These are phyloP conservation scores for Pleurotus ostreatus DNA, from an alignment of 768 basidiomycete genomes.

Conservation along the genomic window DNA sequence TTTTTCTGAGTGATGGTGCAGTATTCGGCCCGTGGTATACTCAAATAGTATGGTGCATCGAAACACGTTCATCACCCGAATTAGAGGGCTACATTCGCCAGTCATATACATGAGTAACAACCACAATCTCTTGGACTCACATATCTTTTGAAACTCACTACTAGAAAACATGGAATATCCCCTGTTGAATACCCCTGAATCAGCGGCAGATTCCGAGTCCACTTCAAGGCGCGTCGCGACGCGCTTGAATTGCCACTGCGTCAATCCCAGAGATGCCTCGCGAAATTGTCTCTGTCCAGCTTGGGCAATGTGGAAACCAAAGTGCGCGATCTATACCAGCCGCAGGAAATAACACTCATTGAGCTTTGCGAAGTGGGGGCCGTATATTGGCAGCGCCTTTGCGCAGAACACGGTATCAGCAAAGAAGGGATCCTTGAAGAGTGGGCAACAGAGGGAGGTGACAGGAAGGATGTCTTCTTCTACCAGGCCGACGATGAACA, in stretches of 20 bases:
- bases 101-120: no score
- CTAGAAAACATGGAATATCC: no score
- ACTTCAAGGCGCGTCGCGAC: background rate
- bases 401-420: conserved; percentile 97
- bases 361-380: conserved; percentile 68
- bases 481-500: conserved; percentile 99
- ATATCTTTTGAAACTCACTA: no score
- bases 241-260: background rate
- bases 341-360: conserved; percentile 7
- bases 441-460: conserved; percentile 92
- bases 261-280: conserved; percentile 57
- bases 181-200: no score
- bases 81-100: no score
- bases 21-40: no score
- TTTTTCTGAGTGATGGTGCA: no score
- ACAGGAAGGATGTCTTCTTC: conserved; percentile 99
- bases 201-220: background rate
- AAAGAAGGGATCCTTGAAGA: conserved; percentile 95
- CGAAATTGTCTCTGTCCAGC: conserved; percentile 79
- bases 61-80: no score
- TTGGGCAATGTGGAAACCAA: conserved; percentile 93
- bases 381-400: conserved; percentile 97
- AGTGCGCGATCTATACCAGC: conserved; percentile 45
- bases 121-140: no score
- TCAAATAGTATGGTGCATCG: no score